phyloP scores from a whole-genome alignment of 1,139 yeast genomes.

The Suhomyces yuchorum region DNA sequence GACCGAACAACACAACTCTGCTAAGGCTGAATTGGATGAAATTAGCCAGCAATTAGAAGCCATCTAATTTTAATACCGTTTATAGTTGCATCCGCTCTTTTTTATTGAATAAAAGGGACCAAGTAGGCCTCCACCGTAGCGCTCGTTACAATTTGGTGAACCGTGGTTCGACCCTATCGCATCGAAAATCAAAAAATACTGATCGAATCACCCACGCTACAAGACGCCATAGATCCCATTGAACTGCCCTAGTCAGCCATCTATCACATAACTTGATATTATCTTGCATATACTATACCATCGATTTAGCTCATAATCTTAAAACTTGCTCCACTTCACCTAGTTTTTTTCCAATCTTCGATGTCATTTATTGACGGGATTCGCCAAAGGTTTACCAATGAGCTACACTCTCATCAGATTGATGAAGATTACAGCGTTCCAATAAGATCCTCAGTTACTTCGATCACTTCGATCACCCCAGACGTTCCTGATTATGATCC shows the following conservation, averaged over 20 bases:
- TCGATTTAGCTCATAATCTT: background rate
- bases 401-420: constrained; percentile 37
- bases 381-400: constrained; percentile 32
- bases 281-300: background rate
- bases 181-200: constrained; percentile 1
- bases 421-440: constrained; percentile 38
- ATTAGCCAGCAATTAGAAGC: constrained; percentile 92
- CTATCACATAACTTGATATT: background rate
- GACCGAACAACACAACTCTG: constrained; percentile 74
- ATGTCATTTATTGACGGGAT: constrained; percentile 25
- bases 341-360: background rate
- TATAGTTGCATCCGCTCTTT: constrained; percentile 15
- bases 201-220: background rate
- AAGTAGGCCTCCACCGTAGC: background rate
- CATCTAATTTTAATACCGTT: constrained; percentile 45
- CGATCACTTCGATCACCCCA: background rate
- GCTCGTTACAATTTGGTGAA: background rate
- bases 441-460: constrained; percentile 3
- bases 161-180: constrained; percentile 4
- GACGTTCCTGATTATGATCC: constrained; percentile 28
- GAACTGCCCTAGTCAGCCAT: background rate
- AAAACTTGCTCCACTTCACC: background rate
- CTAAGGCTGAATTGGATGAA: constrained; percentile 91
- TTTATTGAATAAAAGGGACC: constrained; percentile 12
- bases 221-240: background rate